These are phyloP conservation scores for Trametes punicea DNA, from an alignment of 768 basidiomycete genomes.

Conservation along the genomic window DNA sequence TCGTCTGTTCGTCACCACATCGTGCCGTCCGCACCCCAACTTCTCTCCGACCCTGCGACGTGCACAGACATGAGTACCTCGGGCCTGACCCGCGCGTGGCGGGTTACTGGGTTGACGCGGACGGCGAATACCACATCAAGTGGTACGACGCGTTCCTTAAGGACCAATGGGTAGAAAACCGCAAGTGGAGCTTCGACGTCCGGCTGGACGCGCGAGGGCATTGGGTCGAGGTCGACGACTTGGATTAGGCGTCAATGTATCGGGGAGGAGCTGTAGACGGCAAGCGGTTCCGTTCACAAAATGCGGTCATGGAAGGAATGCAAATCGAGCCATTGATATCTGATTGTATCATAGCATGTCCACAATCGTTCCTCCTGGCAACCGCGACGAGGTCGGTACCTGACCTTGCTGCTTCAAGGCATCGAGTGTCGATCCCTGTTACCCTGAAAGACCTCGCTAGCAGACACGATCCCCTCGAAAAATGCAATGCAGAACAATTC, in stretches of 20 bases:
- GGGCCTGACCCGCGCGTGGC: slow-evolving; percentile 44
- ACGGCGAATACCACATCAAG: slow-evolving; percentile 39
- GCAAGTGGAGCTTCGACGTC: slow-evolving; percentile 40
- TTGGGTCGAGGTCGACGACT: slow-evolving; percentile 38
- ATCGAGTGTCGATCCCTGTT: too few relatives aligned
- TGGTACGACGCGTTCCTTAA: slow-evolving; percentile 44
- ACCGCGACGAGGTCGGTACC: too few relatives aligned
- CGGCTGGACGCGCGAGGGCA: slow-evolving; percentile 32
- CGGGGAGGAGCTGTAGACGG: not conserved
- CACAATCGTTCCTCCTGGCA: too few relatives aligned
- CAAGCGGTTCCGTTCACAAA: too few relatives aligned
- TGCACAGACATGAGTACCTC: slow-evolving; percentile 40
- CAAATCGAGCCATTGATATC: too few relatives aligned
- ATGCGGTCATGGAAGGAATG: too few relatives aligned
- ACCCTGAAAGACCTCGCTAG: too few relatives aligned
- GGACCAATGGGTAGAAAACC: slow-evolving; percentile 42
- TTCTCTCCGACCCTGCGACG: too few relatives aligned
- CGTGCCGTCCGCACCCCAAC: not conserved
- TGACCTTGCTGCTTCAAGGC: too few relatives aligned
- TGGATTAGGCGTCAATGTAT: not conserved
- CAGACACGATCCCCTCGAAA: not conserved
- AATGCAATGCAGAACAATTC: not conserved
- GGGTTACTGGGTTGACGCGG: slow-evolving; percentile 37
- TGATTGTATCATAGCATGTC: not conserved
- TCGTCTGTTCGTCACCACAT: not conserved